Percentiles rank a stretch among this genome's conserved stretches.
These are phyloP conservation scores for Hypoxylon intermedium DNA, from an alignment of 495 filamentous ascomycete genomes.

Conservation along the genomic window DNA sequence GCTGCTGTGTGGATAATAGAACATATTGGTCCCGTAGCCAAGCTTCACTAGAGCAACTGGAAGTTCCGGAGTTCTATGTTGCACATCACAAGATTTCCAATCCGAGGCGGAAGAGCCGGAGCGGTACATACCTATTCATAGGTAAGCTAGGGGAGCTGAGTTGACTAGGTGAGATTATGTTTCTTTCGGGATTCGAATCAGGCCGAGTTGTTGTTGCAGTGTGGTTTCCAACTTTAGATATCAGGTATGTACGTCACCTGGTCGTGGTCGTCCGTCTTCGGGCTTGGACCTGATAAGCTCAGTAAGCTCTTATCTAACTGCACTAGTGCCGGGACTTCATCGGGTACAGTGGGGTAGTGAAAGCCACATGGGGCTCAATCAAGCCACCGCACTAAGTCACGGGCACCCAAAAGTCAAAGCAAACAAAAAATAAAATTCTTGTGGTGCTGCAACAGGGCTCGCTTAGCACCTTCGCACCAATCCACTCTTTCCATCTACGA, in stretches of 20 bases:
- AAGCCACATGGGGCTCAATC: too few relatives aligned
- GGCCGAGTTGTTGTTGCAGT: not conserved
- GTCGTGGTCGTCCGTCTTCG: too few relatives aligned
- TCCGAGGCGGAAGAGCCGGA: conserved; percentile 1
- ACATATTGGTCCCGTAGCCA: not conserved
- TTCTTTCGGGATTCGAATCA: not conserved
- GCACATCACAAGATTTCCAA: not conserved
- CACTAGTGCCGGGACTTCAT: too few relatives aligned
- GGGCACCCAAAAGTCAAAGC: conserved; percentile 17
- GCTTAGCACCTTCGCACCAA: conserved; percentile 43
- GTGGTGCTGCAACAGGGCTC: conserved; percentile 44
- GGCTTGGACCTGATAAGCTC: too few relatives aligned
- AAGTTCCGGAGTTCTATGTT: not conserved
- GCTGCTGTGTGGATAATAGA: not conserved
- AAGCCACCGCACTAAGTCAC: not conserved
- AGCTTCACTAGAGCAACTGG: not conserved
- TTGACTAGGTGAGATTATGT: not conserved
- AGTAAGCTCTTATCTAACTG: too few relatives aligned
- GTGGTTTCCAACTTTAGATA: too few relatives aligned
- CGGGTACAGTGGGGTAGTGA: too few relatives aligned
- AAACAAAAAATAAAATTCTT: conserved; percentile 35
- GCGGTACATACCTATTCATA: not conserved
- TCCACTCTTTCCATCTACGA: conserved; percentile 38
- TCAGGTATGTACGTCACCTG: too few relatives aligned
- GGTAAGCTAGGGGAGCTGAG: not conserved